Evolutionary conservation across 805 yeast species (phyloP).

Genomic region (Scheffersomyces spartinae): DNA sequence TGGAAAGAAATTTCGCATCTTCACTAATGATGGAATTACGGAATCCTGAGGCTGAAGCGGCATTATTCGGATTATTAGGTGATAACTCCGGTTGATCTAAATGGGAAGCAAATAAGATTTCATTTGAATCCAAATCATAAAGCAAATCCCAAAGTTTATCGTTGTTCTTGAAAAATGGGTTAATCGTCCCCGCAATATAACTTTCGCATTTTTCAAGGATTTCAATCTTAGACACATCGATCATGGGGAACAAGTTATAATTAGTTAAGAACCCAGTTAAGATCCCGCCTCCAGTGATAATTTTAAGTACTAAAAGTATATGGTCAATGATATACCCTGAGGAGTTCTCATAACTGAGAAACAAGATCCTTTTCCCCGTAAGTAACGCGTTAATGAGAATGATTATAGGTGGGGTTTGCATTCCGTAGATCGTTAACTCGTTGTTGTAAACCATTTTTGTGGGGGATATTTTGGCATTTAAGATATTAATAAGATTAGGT

Average conservation of each 20-base stretch:
- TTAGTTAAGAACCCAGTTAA: constrained; percentile 26
- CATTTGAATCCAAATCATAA: constrained; percentile 46
- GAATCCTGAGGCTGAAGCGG: constrained; percentile 4
- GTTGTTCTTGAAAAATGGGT: constrained; percentile 48
- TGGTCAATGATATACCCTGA: constrained; percentile 31
- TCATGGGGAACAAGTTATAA: constrained; percentile 40
- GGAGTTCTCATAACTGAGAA: constrained; percentile 28
- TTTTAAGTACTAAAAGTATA: constrained; percentile 25
- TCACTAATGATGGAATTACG: constrained; percentile 22
- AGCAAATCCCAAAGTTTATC: constrained; percentile 48
- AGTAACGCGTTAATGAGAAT: constrained; percentile 24
- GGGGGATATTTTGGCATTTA: constrained; percentile 25
- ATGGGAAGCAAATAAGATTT: constrained; percentile 19
- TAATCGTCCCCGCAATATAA: constrained; percentile 57
- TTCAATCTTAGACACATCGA: constrained; percentile 50
- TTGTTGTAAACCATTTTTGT: too few species aligned
- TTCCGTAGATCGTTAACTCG: constrained; percentile 42
- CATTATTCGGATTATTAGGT: constrained; percentile 2
- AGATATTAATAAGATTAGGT: constrained; percentile 21
- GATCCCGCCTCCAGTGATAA: constrained; percentile 33
- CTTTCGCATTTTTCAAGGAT: constrained; percentile 27
- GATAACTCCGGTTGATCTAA: neutral
- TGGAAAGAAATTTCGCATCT: constrained; percentile 33
- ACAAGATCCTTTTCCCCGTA: constrained; percentile 28
- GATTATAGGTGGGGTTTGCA: constrained; percentile 36